Base-by-base conservation (phyloP, 345 rosid genomes). In the Durio zibethinus region DNA sequence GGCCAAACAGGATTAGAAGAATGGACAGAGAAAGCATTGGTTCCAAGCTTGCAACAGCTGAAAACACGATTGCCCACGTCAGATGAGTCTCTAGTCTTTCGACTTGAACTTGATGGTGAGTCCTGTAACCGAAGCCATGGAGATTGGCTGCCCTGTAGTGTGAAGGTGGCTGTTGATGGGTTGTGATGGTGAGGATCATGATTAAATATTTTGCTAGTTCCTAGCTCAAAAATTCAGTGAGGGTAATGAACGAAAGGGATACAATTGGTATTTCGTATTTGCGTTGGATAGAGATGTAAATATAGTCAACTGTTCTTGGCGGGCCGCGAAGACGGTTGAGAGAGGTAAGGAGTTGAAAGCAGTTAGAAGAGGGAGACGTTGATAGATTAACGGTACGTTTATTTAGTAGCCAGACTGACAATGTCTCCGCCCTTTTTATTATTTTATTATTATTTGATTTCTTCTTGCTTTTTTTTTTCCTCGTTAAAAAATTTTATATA, bases 1-100 rank as follows among this genome's bases (percentile, higher is more conserved):
- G 87, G 94, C 43, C 75, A 74, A 72, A 85, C 79, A 6, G 89
- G 91, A 75, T 79, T 93, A 80, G 97, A 94, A 74, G 97, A 92
- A 78, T 96, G 98, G 97, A 72, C 82, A 2, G 93, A 93, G 40
- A 88, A 86, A 74, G 97, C 88, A 47, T 54, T 96, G 79, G 87
- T 84, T 77, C 90, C 98, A 5, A 86, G 90, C 80, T 82, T 96
- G 63, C 90, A 85, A 20, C 87, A 82, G 74, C 84, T 92, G 7
- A 92, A 85, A 81, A 52, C 82, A 47, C 79, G 45, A 71, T 71
- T 91, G 4, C 85, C 87, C 0, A 23, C 83, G 3, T 25, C 75
- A 0, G 71, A 78, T 0, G 92, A 90, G 23, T 77, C 88, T 0
- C 52, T 81, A 77, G 75, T 89, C 8, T 81, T 88, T 29, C 82